A percentile compares a stretch with the other conserved stretches of the same genome.
Evolutionary conservation across 768 basidiomycete genomes (phyloP).

Genomic region (Cyclocybe cylindracea): DNA sequence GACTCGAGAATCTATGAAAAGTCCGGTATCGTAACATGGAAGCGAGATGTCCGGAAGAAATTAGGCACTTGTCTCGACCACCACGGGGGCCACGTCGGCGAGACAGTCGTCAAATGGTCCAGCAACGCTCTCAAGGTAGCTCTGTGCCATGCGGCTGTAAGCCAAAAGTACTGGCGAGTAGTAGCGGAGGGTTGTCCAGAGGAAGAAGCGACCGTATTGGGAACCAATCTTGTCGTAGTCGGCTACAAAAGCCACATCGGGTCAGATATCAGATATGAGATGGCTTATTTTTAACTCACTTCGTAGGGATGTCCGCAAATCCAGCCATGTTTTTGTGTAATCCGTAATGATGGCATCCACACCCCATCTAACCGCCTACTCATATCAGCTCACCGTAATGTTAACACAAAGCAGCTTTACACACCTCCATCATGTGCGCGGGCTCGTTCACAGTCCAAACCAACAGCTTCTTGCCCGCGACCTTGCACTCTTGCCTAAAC

Average conservation of each 20-base stretch:
- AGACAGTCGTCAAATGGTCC: constrained; percentile 50
- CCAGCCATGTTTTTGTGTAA: constrained; percentile 66
- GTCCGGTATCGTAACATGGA: neutral
- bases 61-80: constrained; percentile 11
- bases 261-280: neutral
- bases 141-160: constrained; percentile 25
- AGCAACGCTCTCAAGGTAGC: constrained; percentile 47
- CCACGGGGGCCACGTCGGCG: constrained; percentile 1
- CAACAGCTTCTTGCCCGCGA: constrained; percentile 79
- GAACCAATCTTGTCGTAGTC: constrained; percentile 69
- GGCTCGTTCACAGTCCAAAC: constrained; percentile 97
- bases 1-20: neutral
- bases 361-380: constrained; percentile 76
- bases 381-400: constrained; percentile 1
- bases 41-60: neutral
- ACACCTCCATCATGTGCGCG: constrained; percentile 87
- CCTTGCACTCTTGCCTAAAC: constrained; percentile 81
- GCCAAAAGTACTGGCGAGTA: constrained; percentile 51
- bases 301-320: constrained; percentile 57
- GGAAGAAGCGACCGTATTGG: constrained; percentile 65
- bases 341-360: constrained; percentile 81
- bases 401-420: constrained; percentile 2
- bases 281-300: constrained; percentile 37
- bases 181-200: constrained; percentile 69
- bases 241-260: constrained; percentile 31